These are phyloP conservation scores for Neurospora hispaniola DNA, from an alignment of 495 filamentous ascomycete species.

Conservation along the genomic window DNA sequence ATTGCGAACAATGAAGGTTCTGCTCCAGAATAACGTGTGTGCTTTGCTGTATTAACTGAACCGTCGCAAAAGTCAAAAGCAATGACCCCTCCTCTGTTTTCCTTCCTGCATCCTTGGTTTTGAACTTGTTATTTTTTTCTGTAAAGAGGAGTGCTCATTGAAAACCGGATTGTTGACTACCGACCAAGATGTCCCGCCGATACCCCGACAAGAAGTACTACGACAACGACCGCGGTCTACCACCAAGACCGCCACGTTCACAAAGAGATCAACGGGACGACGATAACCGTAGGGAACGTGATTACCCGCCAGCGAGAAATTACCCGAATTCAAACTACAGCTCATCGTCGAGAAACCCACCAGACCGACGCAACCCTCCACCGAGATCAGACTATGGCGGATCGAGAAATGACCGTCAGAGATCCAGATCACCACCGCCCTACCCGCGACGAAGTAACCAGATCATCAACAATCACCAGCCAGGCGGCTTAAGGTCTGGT, in stretches of 20 bases:
- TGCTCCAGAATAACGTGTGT: not conserved
- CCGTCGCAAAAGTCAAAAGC: not conserved
- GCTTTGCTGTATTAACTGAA: not conserved
- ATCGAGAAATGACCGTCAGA: not conserved
- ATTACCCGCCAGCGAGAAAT: not conserved
- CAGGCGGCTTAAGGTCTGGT: not conserved
- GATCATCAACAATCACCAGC: not conserved
- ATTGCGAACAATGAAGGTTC: not conserved
- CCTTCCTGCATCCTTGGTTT: not conserved
- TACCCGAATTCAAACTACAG: not conserved
- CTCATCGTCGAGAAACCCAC: not conserved
- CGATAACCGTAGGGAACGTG: not conserved
- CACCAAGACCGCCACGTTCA: not conserved
- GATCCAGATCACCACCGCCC: not conserved
- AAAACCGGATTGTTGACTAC: not conserved
- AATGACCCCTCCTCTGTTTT: not conserved
- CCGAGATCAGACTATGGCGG: not conserved
- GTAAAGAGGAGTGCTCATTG: not conserved
- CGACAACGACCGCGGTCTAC: not conserved
- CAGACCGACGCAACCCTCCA: not conserved
- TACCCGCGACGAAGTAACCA: not conserved
- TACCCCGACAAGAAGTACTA: not conserved
- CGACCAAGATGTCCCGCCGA: not conserved
- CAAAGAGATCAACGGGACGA: not conserved
- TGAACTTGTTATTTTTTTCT: not conserved